Evolutionary conservation across 2,329 filamentous ascomycete species (phyloP).

Genomic region (Hirsutella thompsonii): DNA sequence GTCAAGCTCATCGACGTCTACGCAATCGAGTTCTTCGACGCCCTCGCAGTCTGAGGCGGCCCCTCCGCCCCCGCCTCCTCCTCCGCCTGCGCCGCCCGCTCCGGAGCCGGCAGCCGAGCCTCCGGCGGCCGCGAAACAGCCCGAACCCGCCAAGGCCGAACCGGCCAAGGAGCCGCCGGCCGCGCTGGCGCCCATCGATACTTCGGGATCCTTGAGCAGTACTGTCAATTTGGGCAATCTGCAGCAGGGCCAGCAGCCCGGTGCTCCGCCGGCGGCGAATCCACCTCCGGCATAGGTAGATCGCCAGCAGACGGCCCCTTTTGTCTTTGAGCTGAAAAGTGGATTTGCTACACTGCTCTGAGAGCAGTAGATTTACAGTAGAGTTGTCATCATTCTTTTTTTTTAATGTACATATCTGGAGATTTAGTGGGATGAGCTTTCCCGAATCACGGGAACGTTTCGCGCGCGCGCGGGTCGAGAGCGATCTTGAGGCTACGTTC

Average conservation of each 20-base stretch:
- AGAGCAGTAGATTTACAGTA: too few species aligned
- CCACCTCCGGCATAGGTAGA: too few species aligned
- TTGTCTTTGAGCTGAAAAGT: too few species aligned
- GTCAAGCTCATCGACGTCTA: background rate
- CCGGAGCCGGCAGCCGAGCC: background rate
- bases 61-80: background rate
- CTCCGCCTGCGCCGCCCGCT: background rate
- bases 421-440: too few species aligned
- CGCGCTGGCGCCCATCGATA: slow-evolving; percentile 15
- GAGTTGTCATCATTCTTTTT: too few species aligned
- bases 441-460: too few species aligned
- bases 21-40: background rate
- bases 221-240: slow-evolving; percentile 28
- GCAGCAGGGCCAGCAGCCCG: background rate
- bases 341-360: too few species aligned
- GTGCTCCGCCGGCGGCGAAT: background rate
- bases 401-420: too few species aligned
- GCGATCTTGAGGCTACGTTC: too few species aligned
- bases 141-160: background rate
- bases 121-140: background rate
- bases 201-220: slow-evolving; percentile 28
- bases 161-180: background rate
- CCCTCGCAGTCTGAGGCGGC: background rate
- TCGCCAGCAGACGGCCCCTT: too few species aligned
- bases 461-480: too few species aligned